Evolutionary conservation across 768 basidiomycete genomes (phyloP), one percentile per base, ranked within the genome.

Genomic region (Amanita phalloides): DNA sequence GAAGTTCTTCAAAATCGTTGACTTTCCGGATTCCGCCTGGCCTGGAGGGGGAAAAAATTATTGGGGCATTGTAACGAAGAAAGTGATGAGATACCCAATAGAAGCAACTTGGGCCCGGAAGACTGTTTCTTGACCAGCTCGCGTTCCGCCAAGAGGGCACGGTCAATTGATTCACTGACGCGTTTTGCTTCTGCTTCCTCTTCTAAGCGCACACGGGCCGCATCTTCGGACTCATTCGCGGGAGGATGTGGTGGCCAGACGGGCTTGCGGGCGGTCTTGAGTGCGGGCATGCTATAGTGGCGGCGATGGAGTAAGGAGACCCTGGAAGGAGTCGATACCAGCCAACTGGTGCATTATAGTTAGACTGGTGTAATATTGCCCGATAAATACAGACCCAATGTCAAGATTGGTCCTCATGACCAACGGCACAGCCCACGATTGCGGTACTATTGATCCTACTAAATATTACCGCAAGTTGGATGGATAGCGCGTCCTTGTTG

Each of bases 21-120:
- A 81, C 61, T 84, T 84, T 28, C 82, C 82, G 5, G 80, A 79
- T 65, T 83, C 81, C 30, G 81, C 77, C 62, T 82, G 82, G 45
- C 82, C 81, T 82, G 54, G 28, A 43, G 39, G 51, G 23, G 37
- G 17, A 23, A 36, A 28, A 25, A 50, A 43, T 33, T 14, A n/a
- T 23, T 28, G 11, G 17, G 28, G 21, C 2, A 38, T 9, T 11
- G 23, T 32, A n/a, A 42, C 14, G 41, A 21, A 13, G 21, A 14
- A 9, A 25, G 17, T 2, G 28, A 17, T 39, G 8, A 59, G 76
- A 45, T 41, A 81, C 81, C 82, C 36, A 83, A 69, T 38, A 84
- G 66, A 21, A 84, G 66, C 13, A 82, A 70, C 61, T 76, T 79
- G 17, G 73, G 69, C 11, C 70, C 68, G 20, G 64, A 59, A 25